Base-by-base conservation (phyloP, 2,329 filamentous ascomycete species). In the Colletotrichum cuscutae region DNA sequence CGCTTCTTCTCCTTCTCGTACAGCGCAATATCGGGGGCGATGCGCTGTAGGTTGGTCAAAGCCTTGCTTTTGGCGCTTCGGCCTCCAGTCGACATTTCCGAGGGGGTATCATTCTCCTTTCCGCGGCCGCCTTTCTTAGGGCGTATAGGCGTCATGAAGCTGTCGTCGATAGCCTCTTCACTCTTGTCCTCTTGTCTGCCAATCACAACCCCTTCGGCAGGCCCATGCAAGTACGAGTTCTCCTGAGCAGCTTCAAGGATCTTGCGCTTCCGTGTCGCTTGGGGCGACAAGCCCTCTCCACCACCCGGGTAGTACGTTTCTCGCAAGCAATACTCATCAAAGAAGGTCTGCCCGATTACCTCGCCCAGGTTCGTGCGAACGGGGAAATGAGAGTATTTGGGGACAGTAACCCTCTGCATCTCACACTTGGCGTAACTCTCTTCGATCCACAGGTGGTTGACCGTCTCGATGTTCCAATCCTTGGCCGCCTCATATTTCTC, bases 381-480 rank as follows among this genome's bases (percentile, higher is more conserved):
- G 19, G 97, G 97, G 76, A 98, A 99, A 79, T 95, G 92, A 1
- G 89, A 94, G 80, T 97, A 99, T 75, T 93, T 92, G 9, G 89
- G 86, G 64, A 94, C 90, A 4, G 93, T 93, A 26, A 95, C 84
- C 0, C 90, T 89, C 80, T 94, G 93, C 71, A 93, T 85, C 78
- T 93, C 89, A 85, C 95, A 98, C 80, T 93, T 95, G 1, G 96
- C 95, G 79, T 98, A 99, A 82, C 95, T 97, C 79, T 99, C 97
- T 82, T 99, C 97, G 58, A 99, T 89, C 97, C 97, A 99, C 1
- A 99, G 87, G 80, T 99, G 97, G 81, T 98, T 99, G 77, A 98
- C 86, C 77, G 98, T 93, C 69, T 95, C 86, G 67, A 98, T 92
- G 65, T 93, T 93, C 97, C 97, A 99, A 83, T 98, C 97, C 74